Evolutionary conservation across 352 stramenopile species (phyloP), one percentile per base, ranked within the genome.

Genomic region (Aphanomyces stellatus): DNA sequence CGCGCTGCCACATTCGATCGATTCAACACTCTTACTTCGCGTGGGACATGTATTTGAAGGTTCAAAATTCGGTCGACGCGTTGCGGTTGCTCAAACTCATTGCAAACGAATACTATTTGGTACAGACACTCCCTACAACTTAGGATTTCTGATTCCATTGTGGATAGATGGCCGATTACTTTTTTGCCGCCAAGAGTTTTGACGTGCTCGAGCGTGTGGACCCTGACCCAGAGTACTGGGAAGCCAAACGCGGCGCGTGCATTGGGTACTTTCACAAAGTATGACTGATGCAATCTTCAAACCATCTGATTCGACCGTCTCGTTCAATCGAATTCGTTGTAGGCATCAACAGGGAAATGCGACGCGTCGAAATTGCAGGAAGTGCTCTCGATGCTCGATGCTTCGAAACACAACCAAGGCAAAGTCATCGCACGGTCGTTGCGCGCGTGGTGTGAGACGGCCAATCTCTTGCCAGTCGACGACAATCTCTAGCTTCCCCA

Each of bases 181-280:
- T 75, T 55, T 83, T 79, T 37, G 76, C 81, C 0, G 80, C 72
- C 24, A 90, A 90, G 48, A 80, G 82, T 5, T 92, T 92, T 41
- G 80, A 88, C 49, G 81, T 90, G 37, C 74, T 92, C 13, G 80
- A 90, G 51, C 75, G 78, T 8, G 48, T 90, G n/a, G 81, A 90
- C 48, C 71, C 80, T 6, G 79, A 90, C 19, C 80, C 80, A 0
- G 79, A 90, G 70, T 81, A 86, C 61, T 92, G 83, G 81, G 81
- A 90, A 64, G 83, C 73, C 4, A 92, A 92, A 64, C 80, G 80
- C 25, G 82, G 81, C 2, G 82, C 81, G 5, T 89, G 80, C 31
- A 22, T 89, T 8, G 81, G 80, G 2, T 88, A 80, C 68, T 88
- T 88, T 62, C 74, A 76, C 4, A 80, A 79, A 51, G 72, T 90